These are phyloP conservation scores for Poteriospumella lacustris DNA, from an alignment of 108 stramenopile genomes.

Conservation along the genomic window DNA sequence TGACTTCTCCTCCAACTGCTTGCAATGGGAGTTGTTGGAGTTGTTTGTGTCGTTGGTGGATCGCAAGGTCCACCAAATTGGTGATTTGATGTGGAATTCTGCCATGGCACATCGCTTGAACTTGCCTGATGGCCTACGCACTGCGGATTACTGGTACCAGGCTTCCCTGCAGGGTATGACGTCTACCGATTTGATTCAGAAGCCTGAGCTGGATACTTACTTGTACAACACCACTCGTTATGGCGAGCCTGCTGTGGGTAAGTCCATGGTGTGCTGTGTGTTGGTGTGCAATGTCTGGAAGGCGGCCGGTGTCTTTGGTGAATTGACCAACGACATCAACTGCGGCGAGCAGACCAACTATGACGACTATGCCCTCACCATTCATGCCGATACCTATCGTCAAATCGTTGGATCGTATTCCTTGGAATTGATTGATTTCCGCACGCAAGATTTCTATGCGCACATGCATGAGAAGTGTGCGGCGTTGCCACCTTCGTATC, in stretches of 20 bases:
- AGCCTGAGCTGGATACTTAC: neutral
- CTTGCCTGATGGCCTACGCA: neutral
- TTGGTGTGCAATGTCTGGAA: conserved; percentile 27
- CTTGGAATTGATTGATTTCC: neutral
- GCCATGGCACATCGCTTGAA: conserved; percentile 2
- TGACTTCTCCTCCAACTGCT: conserved; percentile 13
- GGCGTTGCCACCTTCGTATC: neutral
- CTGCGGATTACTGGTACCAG: neutral
- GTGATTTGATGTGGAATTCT: neutral
- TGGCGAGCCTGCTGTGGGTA: conserved; percentile 1
- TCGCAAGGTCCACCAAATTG: neutral
- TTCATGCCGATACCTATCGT: neutral
- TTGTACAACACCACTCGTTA: conserved; percentile 24
- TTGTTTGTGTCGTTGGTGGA: neutral
- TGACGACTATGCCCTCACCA: conserved; percentile 19
- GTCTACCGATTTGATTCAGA: neutral
- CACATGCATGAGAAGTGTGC: neutral
- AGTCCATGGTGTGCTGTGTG: conserved; percentile 28
- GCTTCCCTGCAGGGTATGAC: neutral
- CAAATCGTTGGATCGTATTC: neutral
- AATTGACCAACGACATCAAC: neutral
- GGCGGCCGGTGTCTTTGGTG: conserved; percentile 28
- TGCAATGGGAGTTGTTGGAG: conserved; percentile 28
- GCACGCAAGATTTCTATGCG: neutral
- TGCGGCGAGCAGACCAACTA: conserved; percentile 29